Conservation (phyloP, 164 flowering plant genomes). For the Magnolia kwangsiensis region DNA sequence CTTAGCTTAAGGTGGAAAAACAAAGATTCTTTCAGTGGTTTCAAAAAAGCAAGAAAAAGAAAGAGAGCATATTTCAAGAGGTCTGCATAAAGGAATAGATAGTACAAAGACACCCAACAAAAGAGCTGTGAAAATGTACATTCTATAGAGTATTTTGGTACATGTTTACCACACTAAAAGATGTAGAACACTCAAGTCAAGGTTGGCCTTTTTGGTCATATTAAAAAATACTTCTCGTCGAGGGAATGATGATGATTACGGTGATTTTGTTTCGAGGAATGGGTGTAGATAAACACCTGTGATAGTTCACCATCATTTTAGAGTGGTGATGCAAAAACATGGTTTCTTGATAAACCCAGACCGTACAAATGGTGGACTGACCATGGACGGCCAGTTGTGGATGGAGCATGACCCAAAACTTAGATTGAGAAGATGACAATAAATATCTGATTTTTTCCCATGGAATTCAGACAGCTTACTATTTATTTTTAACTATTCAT, state of each 20-base stretch:
- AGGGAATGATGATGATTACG: conserved; percentile 18
- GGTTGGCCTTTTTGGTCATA: conserved; percentile 29
- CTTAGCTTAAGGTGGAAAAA: not conserved
- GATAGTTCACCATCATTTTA: not conserved
- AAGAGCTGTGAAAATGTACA: not conserved
- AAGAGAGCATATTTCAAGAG: not conserved
- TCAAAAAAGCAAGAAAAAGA: not conserved
- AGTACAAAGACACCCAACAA: not conserved
- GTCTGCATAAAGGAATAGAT: not conserved
- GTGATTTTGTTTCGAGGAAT: not conserved
- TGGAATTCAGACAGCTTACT: too few relatives aligned
- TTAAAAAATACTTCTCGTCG: conserved; percentile 17
- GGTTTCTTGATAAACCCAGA: too few relatives aligned
- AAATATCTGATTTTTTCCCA: too few relatives aligned
- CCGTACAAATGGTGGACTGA: too few relatives aligned
- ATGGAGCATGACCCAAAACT: not conserved
- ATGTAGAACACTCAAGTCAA: conserved; percentile 29
- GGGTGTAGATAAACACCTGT: not conserved
- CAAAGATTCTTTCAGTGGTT: not conserved
- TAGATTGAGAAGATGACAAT: not conserved
- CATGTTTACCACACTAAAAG: not conserved
- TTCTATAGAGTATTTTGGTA: not conserved
- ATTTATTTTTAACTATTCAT: too few relatives aligned
- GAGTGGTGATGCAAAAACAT: not conserved
- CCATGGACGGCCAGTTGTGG: not conserved